These are phyloP conservation scores for Fraxinus excelsior DNA, from an alignment of 257 asterid species.

Conservation along the genomic window DNA sequence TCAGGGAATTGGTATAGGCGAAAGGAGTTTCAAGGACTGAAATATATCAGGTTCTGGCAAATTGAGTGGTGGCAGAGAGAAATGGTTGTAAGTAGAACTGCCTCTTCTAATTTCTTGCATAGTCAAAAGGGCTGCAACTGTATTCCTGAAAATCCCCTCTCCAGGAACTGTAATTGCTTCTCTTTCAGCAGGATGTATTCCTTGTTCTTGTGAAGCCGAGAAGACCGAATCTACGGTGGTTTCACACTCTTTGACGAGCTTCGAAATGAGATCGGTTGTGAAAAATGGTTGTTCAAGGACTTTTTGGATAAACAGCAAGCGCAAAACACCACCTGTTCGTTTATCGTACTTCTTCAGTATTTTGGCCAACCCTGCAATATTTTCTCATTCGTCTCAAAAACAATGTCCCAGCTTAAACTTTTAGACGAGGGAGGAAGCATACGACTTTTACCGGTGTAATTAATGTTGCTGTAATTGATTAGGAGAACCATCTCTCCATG, in stretches of 20 bases:
- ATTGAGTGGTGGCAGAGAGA: constrained; percentile 85
- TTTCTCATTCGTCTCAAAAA: neutral
- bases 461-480: constrained; percentile 74
- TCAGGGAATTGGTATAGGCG: constrained; percentile 74
- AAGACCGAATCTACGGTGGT: constrained; percentile 64
- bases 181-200: neutral
- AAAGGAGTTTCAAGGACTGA: constrained; percentile 50
- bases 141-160: constrained; percentile 76
- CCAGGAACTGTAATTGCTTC: constrained; percentile 42
- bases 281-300: constrained; percentile 80
- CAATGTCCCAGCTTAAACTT: neutral
- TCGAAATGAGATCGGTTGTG: constrained; percentile 77
- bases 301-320: constrained; percentile 72
- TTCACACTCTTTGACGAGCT: constrained; percentile 87
- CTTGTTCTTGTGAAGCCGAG: constrained; percentile 41
- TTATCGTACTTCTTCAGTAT: constrained; percentile 90
- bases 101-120: constrained; percentile 91
- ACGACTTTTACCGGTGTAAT: constrained; percentile 43
- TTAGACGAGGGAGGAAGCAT: neutral
- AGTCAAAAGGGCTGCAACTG: constrained; percentile 80
- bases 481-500: constrained; percentile 98
- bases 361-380: constrained; percentile 70
- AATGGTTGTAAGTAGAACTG: constrained; percentile 85
- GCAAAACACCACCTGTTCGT: constrained; percentile 80
- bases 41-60: constrained; percentile 63